A percentile compares a stretch with the other conserved stretches of the same genome.
Conservation (phyloP, 495 filamentous ascomycete genomes). For the Penicillium diatomitis region DNA sequence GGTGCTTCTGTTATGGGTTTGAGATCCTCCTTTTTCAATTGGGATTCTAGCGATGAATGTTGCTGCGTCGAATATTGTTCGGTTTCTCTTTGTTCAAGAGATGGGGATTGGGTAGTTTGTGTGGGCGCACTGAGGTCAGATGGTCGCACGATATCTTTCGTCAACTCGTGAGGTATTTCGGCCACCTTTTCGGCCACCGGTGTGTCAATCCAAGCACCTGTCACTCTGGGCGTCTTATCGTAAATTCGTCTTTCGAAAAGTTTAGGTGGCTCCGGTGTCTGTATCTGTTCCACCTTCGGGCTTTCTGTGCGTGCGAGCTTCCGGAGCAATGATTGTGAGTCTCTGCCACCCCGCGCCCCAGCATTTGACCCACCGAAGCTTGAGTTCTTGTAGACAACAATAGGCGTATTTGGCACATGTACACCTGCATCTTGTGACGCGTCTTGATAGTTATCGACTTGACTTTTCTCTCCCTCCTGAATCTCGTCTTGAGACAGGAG, state of each 20-base stretch:
- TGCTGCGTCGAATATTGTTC: no score
- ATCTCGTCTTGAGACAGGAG: neutral
- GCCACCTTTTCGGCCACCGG: slow-evolving; percentile 35
- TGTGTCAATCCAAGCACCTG: slow-evolving; percentile 46
- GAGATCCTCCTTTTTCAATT: neutral
- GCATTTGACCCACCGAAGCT: slow-evolving; percentile 25
- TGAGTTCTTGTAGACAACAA: slow-evolving; percentile 40
- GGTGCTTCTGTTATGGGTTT: slow-evolving; percentile 1
- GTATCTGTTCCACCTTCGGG: slow-evolving; percentile 18
- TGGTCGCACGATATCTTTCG: slow-evolving; percentile 17
- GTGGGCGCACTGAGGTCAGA: neutral
- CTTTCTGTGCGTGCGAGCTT: slow-evolving; percentile 55
- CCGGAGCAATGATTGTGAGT: slow-evolving; percentile 58
- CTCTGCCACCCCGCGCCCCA: slow-evolving; percentile 50
- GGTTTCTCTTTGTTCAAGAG: no score
- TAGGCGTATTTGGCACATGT: slow-evolving; percentile 43
- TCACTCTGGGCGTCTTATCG: slow-evolving; percentile 41
- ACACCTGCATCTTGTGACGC: slow-evolving; percentile 25
- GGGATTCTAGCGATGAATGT: no score
- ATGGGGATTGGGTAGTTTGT: no score
- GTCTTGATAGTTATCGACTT: slow-evolving; percentile 15
- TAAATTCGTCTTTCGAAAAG: slow-evolving; percentile 29
- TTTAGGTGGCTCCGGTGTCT: slow-evolving; percentile 34
- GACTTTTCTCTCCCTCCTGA: slow-evolving; percentile 14
- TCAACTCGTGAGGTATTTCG: slow-evolving; percentile 22